These are phyloP conservation scores for Tetradesmus obliquus DNA, from an alignment of 139 green algal species.

Conservation along the genomic window DNA sequence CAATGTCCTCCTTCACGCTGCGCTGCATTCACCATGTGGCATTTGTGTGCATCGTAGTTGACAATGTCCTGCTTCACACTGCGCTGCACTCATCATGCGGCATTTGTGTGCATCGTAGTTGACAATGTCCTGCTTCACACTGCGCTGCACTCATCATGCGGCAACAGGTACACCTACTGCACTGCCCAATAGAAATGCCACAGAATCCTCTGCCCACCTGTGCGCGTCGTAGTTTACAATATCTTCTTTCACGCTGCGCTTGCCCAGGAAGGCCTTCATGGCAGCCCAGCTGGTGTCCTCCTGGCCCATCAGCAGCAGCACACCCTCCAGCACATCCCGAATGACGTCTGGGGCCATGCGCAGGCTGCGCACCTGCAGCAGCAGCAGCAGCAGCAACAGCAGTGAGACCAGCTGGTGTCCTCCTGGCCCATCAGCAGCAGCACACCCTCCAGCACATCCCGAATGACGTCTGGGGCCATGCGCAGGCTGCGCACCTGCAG, in stretches of 20 bases:
- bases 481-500: constrained; percentile 33
- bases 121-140: too few species aligned
- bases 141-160: too few species aligned
- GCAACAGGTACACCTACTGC: too few species aligned
- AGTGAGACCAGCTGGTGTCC: constrained; percentile 83
- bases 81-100: too few species aligned
- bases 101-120: too few species aligned
- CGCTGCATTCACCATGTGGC: too few species aligned
- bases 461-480: constrained; percentile 61
- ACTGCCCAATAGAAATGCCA: too few species aligned
- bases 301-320: constrained; percentile 79
- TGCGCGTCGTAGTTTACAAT: constrained; percentile 90
- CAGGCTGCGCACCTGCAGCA: constrained; percentile 26
- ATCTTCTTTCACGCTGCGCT: constrained; percentile 64
- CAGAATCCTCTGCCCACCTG: constrained; percentile 41
- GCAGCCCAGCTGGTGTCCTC: constrained; percentile 85
- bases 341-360: constrained; percentile 61
- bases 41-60: too few species aligned
- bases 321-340: constrained; percentile 87
- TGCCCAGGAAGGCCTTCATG: constrained; percentile 90
- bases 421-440: constrained; percentile 77
- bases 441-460: constrained; percentile 89
- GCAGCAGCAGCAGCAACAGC: background rate
- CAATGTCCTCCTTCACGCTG: too few species aligned
- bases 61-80: too few species aligned